Conservation (phyloP, 371 early-diverging fungal genomes). For the Mortierella sp. region DNA sequence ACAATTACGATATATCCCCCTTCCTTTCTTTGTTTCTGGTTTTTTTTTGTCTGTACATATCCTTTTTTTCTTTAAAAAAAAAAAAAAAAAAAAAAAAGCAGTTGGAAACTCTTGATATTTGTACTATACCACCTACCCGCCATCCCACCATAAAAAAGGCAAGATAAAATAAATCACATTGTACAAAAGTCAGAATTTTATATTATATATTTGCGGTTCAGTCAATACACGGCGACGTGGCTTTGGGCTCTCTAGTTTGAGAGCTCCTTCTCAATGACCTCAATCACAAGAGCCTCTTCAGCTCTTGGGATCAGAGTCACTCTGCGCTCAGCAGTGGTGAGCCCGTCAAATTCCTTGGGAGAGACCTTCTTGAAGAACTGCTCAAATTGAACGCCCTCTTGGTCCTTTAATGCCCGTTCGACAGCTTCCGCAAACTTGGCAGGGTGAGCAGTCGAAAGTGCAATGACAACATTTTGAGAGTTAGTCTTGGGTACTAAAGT, state of each 20-base stretch:
- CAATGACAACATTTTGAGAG: conserved; percentile 64
- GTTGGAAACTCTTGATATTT: background rate
- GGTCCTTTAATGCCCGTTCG: conserved; percentile 76
- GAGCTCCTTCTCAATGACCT: conserved; percentile 71
- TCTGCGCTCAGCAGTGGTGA: conserved; percentile 77
- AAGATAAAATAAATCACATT: background rate
- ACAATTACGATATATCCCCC: background rate
- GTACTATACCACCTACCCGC: background rate
- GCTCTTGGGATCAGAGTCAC: conserved; percentile 71
- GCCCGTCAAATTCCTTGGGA: conserved; percentile 78
- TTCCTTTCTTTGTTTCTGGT: background rate
- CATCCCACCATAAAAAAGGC: background rate
- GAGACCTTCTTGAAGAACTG: conserved; percentile 67
- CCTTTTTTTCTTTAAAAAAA: background rate
- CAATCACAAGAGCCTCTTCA: conserved; percentile 69
- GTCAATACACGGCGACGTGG: background rate
- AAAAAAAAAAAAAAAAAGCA: background rate
- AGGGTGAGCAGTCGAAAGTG: conserved; percentile 95
- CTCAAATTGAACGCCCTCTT: conserved; percentile 69
- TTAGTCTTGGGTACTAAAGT: conserved; percentile 38
- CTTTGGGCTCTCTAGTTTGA: conserved; percentile 12
- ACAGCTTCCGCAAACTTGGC: conserved; percentile 97
- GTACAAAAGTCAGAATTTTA: background rate
- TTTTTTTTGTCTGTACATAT: conserved; percentile 4
- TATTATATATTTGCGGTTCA: background rate